Base-by-base conservation (phyloP, 176 grass and related monocot genomes). In the Guadua angustifolia region DNA sequence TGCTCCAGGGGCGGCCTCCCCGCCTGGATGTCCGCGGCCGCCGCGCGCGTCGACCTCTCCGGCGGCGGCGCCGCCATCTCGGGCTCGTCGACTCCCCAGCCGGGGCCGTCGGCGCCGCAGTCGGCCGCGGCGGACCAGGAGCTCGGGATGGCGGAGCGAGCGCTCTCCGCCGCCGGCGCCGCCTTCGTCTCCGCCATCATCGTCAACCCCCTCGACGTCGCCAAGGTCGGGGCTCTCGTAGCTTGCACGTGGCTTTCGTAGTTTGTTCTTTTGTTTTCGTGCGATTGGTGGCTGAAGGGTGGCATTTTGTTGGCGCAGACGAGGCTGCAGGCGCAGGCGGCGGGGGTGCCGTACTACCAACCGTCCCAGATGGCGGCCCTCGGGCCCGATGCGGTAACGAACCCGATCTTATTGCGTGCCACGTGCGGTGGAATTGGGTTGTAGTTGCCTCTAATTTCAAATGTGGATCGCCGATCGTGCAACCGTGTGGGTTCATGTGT, bases 141-240 rank as follows among this genome's bases (percentile, higher is more conserved):
- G n/a, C 75, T 92, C 66, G 89, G 93, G 39, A 79, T 95, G 79
- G 70, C 38, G 25, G 93, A 95, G 89, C 88, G 93, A 44, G 62
- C 85, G 19, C 85, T 95, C 36, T 98, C 95, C 12, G 95, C 95
- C 15, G 95, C 91, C 45, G 88, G 89, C 16, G 95, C 95, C 53
- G 95, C 93, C 46, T 88, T 98, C 77, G 72, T 98, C 63, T 95
- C 95, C 16, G 93, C 93, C 5, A 85, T 98, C 61, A 87, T 98
- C 67, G 89, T 95, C 68, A 98, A 98, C 46, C 95, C 95, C 10
- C 95, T 98, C 4, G 95, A 98, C 83, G 95, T 98, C 40, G 95
- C 89, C 25, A 98, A 98, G 92, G 95, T 97, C 29, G 51, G 65
- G 68, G 12, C 15, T 70, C 25, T 35, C 39, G 4, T 17, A n/a